These are phyloP conservation scores for Babesia divergens DNA, from an alignment of 169 alveolate species.

Conservation along the genomic window DNA sequence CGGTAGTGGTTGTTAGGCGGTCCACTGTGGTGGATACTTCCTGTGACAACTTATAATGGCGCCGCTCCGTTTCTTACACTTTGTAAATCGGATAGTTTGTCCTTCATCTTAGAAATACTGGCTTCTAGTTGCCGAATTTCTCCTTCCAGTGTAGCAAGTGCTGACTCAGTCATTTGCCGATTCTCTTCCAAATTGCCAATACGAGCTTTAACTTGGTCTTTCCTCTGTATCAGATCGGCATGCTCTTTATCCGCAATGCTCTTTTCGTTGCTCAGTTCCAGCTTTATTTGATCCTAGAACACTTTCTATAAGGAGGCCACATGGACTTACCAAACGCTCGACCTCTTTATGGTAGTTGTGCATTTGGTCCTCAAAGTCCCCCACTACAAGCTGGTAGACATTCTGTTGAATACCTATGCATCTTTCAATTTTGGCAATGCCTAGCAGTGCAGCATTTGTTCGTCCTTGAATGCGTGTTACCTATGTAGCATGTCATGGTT, in stretches of 20 bases:
- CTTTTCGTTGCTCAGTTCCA: background rate
- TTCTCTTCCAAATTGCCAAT: background rate
- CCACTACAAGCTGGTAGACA: background rate
- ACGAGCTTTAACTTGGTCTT: background rate
- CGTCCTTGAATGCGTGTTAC: background rate
- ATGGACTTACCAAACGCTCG: background rate
- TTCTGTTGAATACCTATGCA: background rate
- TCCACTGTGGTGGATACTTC: background rate
- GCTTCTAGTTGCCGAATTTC: background rate
- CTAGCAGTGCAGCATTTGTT: background rate
- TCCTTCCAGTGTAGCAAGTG: background rate
- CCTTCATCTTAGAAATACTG: background rate
- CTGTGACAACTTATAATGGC: background rate
- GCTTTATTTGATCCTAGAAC: constrained; percentile 4
- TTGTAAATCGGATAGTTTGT: background rate
- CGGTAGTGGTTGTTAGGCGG: background rate
- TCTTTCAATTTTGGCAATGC: background rate
- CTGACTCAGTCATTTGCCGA: background rate
- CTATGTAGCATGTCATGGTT: background rate
- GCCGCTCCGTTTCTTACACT: background rate
- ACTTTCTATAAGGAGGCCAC: background rate
- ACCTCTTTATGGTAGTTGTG: background rate
- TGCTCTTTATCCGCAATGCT: background rate
- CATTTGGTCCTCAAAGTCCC: background rate
- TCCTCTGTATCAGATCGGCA: background rate